A percentile compares a stretch with the other conserved stretches of the same genome.
Evolutionary conservation across 2,329 filamentous ascomycete genomes (phyloP).

Genomic region (Dothideomycetes sp.): DNA sequence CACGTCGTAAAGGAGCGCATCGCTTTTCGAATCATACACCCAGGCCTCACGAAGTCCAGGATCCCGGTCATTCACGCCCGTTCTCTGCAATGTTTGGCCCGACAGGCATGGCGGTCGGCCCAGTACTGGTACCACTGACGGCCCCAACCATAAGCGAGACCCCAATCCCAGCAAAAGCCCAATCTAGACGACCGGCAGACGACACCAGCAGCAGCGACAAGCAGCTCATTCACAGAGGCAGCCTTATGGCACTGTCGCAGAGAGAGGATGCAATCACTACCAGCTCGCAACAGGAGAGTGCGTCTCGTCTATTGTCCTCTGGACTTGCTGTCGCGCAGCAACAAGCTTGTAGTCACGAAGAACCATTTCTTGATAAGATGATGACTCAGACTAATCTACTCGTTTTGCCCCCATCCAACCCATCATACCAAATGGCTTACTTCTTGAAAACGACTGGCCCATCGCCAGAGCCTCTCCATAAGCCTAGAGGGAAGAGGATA

Average conservation of each 20-base stretch:
- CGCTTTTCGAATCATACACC: conserved; percentile 25
- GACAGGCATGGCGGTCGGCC: conserved; percentile 9
- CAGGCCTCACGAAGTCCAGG: conserved; percentile 18
- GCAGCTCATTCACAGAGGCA: neutral
- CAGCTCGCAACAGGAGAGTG: conserved; percentile 3
- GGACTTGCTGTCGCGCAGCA: neutral
- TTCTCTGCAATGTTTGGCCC: conserved; percentile 8
- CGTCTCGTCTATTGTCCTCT: conserved; percentile 1
- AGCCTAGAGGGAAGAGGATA: conserved; percentile 11
- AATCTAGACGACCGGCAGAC: neutral
- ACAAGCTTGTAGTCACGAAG: neutral
- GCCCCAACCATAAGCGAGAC: neutral
- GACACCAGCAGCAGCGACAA: conserved; percentile 2
- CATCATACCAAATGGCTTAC: conserved; percentile 24
- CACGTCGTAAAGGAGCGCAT: conserved; percentile 16
- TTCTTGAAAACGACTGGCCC: conserved; percentile 28
- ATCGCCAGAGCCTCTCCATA: conserved; percentile 13
- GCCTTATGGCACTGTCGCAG: too few species aligned
- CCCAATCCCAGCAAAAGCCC: conserved; percentile 2
- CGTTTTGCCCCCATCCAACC: conserved; percentile 16
- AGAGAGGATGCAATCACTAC: too few species aligned
- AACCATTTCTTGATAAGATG: conserved; percentile 15
- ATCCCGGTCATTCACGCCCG: conserved; percentile 16
- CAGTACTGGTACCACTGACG: conserved; percentile 5
- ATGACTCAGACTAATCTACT: conserved; percentile 20